These are phyloP conservation scores for Ophiobolus disseminans DNA, from an alignment of 2,329 filamentous ascomycete species.

Conservation along the genomic window DNA sequence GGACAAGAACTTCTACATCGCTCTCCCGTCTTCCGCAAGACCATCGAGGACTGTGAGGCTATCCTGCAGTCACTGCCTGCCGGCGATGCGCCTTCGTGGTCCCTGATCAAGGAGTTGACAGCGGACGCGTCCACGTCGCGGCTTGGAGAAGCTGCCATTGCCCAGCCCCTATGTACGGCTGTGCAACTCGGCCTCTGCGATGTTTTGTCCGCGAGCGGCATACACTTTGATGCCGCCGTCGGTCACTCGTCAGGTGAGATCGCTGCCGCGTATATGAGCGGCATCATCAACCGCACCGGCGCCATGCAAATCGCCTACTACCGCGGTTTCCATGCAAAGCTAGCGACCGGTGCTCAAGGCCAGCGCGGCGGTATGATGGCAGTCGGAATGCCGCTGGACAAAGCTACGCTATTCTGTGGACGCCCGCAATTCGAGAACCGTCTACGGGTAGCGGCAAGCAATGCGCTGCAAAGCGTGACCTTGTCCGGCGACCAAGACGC, in stretches of 20 bases:
- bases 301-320: conserved; percentile 31
- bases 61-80: too few relatives aligned
- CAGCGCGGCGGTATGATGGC: conserved; percentile 11
- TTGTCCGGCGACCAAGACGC: conserved; percentile 23
- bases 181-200: conserved; percentile 47
- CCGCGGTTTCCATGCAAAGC: conserved; percentile 16
- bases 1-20: conserved; percentile 13
- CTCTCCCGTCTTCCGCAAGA: too few relatives aligned
- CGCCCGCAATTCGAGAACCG: neutral
- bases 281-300: conserved; percentile 18
- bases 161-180: conserved; percentile 46
- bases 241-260: conserved; percentile 55
- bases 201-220: conserved; percentile 33
- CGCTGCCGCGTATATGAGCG: conserved; percentile 47
- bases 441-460: conserved; percentile 19
- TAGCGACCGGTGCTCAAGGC: neutral
- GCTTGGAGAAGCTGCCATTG: conserved; percentile 25
- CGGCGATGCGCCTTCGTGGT: conserved; percentile 17
- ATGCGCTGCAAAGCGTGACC: conserved; percentile 17
- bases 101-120: conserved; percentile 17
- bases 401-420: conserved; percentile 1
- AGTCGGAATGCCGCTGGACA: conserved; percentile 1
- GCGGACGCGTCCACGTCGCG: neutral
- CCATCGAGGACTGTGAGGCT: too few relatives aligned
- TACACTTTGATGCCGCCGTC: conserved; percentile 44